A percentile compares a stretch with the other conserved stretches of the same genome.
These are phyloP conservation scores for Hypoxylon rubiginosum DNA, from an alignment of 2,329 filamentous ascomycete species.

Conservation along the genomic window DNA sequence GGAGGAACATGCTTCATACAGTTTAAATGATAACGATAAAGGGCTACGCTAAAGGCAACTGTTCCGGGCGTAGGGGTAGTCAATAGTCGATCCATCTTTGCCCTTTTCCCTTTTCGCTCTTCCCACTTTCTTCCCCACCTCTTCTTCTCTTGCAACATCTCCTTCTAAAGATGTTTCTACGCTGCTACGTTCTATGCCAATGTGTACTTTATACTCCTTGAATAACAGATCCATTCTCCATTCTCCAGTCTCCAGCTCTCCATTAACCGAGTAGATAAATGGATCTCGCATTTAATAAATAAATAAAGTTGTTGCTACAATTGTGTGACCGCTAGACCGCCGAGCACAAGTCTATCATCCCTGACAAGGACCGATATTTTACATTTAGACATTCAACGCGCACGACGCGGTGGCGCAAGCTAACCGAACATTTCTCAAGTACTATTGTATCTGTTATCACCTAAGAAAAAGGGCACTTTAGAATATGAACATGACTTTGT, in stretches of 20 bases:
- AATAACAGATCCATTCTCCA: not conserved
- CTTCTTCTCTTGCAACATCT: not conserved
- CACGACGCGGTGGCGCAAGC: not conserved
- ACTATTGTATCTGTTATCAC: not conserved
- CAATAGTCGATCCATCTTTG: constrained; percentile 6
- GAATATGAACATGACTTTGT: not conserved
- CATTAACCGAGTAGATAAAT: not conserved
- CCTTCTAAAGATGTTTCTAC: constrained; percentile 6
- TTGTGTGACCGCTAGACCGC: constrained; percentile 34
- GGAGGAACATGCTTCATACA: constrained; percentile 28
- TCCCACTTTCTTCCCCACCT: constrained; percentile 18
- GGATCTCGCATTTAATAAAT: not conserved
- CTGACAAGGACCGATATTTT: not conserved
- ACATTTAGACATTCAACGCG: constrained; percentile 19
- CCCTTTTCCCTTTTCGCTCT: constrained; percentile 10
- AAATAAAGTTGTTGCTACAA: constrained; percentile 9
- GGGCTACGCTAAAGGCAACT: constrained; percentile 22
- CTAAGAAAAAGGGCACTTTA: not conserved
- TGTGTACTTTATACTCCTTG: not conserved
- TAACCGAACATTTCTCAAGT: not conserved
- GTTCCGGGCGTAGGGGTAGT: constrained; percentile 7
- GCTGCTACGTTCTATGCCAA: not conserved
- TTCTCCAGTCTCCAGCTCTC: not conserved
- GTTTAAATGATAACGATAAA: constrained; percentile 36
- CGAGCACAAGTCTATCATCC: constrained; percentile 18